Evolutionary conservation across 352 stramenopile species (phyloP).

Genomic region (Globisporangium cystogenes): DNA sequence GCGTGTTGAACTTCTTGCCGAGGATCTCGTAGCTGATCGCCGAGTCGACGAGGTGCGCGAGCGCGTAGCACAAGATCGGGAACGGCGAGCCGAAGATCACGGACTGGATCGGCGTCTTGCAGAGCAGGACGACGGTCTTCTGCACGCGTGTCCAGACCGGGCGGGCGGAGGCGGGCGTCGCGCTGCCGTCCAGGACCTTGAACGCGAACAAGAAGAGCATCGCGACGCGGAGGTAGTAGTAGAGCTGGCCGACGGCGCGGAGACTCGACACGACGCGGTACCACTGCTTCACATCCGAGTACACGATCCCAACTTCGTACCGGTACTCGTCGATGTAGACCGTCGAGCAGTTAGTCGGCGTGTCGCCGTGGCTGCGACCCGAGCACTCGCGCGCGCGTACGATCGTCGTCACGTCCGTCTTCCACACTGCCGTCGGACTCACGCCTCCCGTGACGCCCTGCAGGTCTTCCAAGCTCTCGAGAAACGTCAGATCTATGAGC

Average conservation of each 20-base stretch:
- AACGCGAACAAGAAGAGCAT: slow-evolving; percentile 9
- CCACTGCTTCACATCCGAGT: slow-evolving; percentile 14
- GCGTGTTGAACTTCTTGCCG: slow-evolving; percentile 5
- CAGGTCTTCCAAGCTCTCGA: slow-evolving; percentile 10
- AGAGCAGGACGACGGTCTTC: not conserved
- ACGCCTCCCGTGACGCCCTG: slow-evolving; percentile 6
- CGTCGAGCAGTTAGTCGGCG: not conserved
- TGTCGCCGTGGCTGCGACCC: not conserved
- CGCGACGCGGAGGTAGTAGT: slow-evolving; percentile 9
- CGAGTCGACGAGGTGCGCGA: slow-evolving; percentile 13
- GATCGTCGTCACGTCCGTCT: slow-evolving; percentile 16
- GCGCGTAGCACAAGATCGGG: slow-evolving; percentile 14
- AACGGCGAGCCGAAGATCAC: slow-evolving; percentile 15
- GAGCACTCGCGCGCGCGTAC: slow-evolving; percentile 4
- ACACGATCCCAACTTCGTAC: slow-evolving; percentile 17
- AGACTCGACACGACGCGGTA: slow-evolving; percentile 21
- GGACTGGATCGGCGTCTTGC: slow-evolving; percentile 9
- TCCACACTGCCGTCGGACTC: slow-evolving; percentile 9
- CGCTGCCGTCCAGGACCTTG: not conserved
- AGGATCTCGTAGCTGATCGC: slow-evolving; percentile 13
- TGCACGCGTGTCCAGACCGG: not conserved
- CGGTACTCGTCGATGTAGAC: slow-evolving; percentile 17
- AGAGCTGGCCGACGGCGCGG: slow-evolving; percentile 12
- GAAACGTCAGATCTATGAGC: slow-evolving; percentile 7
- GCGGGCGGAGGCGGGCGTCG: not conserved